phyloP scores from a whole-genome alignment of 2,329 filamentous ascomycete species.

The Fusarium sp. region DNA sequence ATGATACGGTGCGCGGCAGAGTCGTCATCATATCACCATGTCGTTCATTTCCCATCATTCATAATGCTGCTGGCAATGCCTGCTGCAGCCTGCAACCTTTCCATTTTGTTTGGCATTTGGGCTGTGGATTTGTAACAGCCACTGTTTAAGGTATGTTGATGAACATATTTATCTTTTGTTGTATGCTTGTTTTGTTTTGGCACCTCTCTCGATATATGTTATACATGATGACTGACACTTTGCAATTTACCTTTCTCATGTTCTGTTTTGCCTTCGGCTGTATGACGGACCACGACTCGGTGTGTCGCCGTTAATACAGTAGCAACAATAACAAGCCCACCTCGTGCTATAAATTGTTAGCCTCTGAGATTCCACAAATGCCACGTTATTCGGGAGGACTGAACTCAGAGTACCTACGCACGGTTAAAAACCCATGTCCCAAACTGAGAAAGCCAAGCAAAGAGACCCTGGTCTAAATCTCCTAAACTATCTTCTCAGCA shows the following conservation, averaged over 20 bases:
- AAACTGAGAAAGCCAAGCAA: constrained; percentile 5
- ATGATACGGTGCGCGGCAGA: constrained; percentile 9
- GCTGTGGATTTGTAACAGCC: neutral
- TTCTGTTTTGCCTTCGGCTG: neutral
- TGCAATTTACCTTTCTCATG: neutral
- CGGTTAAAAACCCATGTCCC: constrained; percentile 13
- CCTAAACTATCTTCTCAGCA: neutral
- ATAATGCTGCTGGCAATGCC: constrained; percentile 4
- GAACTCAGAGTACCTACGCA: constrained; percentile 17
- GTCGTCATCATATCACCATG: constrained; percentile 30
- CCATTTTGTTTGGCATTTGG: neutral
- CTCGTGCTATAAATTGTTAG: neutral
- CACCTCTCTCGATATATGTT: neutral
- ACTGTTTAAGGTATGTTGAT: neutral
- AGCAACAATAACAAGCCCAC: no score
- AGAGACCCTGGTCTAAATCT: constrained; percentile 2
- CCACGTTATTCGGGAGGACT: constrained; percentile 30
- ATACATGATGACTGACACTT: neutral
- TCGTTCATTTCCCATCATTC: constrained; percentile 21
- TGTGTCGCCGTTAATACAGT: neutral
- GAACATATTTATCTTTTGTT: neutral
- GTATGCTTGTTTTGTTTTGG: neutral
- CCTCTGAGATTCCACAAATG: constrained; percentile 10
- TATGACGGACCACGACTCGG: neutral
- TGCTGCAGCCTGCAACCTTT: constrained; percentile 22